Base-by-base conservation (phyloP, 805 yeast species). In the Myxozyma neglecta region DNA sequence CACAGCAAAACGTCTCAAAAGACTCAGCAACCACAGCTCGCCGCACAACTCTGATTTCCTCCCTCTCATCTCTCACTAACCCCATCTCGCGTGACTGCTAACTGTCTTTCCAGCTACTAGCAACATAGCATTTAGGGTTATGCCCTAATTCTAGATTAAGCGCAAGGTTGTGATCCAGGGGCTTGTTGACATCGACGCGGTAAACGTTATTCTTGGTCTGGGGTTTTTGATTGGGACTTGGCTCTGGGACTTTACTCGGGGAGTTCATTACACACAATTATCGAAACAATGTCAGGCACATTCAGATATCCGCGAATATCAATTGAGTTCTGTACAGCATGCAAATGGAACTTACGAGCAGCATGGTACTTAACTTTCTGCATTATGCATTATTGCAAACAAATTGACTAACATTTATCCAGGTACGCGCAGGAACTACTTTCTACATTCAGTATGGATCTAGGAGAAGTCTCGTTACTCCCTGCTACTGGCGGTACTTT, bases 301-400 rank as follows among this genome's bases (percentile, higher is more conserved):
- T 39, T 56, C 8, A 45, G 63, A 20, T 84, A 79, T 61, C 94
- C 96, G 1, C 77, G 84, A 48, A 82, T 90, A 1, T 76, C 83
- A 4, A 89, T 90, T 46, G 80, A 83, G 67, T 90, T 86, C 74
- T 90, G 97, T 71, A 87, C 88, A 43, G 83, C 82, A 70, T 90
- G 97, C 77, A 87, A 88, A 70, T 90, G 97, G 97, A 88, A 88
- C 69, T 81, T 89, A 51, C 77, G 97, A 11, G 96, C 97, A 1
- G 81, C 89, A 0, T 91, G 97, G 97, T 89, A 89, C 10, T 16
- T 42, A 2, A 42, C 11, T 8, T 16, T 16, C 3, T 20, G 46
- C 24, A 2, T 5, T 2, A 9, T 7, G 24, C 7, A 14, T 13
- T 7, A 42, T 42, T 4, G 46, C 20, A n/a, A 42, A 16, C 3